phyloP scores from a whole-genome alignment of 2,329 filamentous ascomycete genomes.

The Fusarium odoratissimum region DNA sequence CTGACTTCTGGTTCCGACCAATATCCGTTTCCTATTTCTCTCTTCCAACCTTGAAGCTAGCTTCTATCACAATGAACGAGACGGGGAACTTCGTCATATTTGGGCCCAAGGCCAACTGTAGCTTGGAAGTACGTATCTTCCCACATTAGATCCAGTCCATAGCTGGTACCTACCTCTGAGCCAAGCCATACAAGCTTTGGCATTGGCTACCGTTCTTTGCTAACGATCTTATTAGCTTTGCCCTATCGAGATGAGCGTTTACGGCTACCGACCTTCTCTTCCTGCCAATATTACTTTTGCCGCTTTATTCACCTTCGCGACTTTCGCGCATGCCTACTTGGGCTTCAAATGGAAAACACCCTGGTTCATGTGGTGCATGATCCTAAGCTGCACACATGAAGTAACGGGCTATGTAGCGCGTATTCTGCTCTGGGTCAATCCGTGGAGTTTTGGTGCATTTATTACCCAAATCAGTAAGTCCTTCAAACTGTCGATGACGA shows the following conservation, averaged over 20 bases:
- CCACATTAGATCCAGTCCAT: background rate
- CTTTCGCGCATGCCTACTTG: slow-evolving; percentile 53
- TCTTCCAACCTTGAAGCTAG: background rate
- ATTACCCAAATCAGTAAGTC: slow-evolving; percentile 64
- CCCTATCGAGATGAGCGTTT: slow-evolving; percentile 53
- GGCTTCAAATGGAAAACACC: slow-evolving; percentile 54
- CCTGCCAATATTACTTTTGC: slow-evolving; percentile 54
- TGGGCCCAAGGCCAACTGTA: slow-evolving; percentile 33
- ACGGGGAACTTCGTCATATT: slow-evolving; percentile 12
- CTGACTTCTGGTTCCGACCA: no score
- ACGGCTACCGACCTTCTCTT: slow-evolving; percentile 56
- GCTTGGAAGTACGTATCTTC: slow-evolving; percentile 12
- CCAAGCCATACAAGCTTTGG: background rate
- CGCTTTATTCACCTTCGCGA: slow-evolving; percentile 56
- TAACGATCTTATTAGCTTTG: slow-evolving; percentile 9
- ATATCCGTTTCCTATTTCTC: no score
- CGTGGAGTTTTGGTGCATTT: slow-evolving; percentile 66
- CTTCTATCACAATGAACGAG: background rate
- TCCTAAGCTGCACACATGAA: slow-evolving; percentile 64
- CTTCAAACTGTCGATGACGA: fast-evolving
- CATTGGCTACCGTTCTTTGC: background rate
- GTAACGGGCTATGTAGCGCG: slow-evolving; percentile 69
- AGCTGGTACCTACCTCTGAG: background rate
- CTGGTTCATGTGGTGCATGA: slow-evolving; percentile 58
- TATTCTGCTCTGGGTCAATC: slow-evolving; percentile 63